Percentiles rank a stretch among this genome's conserved stretches.
These are phyloP conservation scores for Thalia dealbata DNA, from an alignment of 176 grass and related monocot species.

Conservation along the genomic window DNA sequence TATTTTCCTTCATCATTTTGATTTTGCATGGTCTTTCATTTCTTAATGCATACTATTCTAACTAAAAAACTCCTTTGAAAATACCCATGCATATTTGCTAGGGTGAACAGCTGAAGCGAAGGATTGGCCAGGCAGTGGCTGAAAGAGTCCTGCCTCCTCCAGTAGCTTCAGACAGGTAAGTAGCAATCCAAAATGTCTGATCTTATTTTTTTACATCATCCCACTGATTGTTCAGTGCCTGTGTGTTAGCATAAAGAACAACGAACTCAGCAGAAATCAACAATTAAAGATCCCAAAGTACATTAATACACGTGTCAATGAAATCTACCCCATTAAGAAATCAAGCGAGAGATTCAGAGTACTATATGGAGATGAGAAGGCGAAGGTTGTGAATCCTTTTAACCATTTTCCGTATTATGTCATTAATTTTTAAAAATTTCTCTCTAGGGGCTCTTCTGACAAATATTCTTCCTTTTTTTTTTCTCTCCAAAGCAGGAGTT, in stretches of 20 bases:
- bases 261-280: slow-evolving; percentile 28
- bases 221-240: not conserved
- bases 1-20: too few species aligned
- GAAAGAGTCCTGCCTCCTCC: slow-evolving; percentile 27
- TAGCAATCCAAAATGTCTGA: slow-evolving; percentile 3
- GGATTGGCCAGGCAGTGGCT: slow-evolving; percentile 22
- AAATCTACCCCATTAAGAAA: slow-evolving; percentile 69
- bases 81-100: slow-evolving; percentile 19
- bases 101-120: slow-evolving; percentile 79
- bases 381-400: slow-evolving; percentile 30
- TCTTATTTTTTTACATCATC: not conserved
- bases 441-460: not conserved
- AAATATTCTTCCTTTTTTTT: not conserved
- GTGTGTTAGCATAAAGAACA: slow-evolving; percentile 22
- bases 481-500: slow-evolving; percentile 30
- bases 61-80: not conserved
- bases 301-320: slow-evolving; percentile 63
- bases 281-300: slow-evolving; percentile 54
- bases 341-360: slow-evolving; percentile 40
- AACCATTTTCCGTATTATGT: not conserved
- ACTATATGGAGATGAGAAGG: slow-evolving; percentile 44
- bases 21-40: too few species aligned
- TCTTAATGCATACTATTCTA: too few species aligned
- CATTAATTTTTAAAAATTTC: not conserved
- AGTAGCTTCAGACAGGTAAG: slow-evolving; percentile 35